Evolutionary conservation across 129 eudicot genomes (phyloP).

Genomic region (Sambucus nigra): DNA sequence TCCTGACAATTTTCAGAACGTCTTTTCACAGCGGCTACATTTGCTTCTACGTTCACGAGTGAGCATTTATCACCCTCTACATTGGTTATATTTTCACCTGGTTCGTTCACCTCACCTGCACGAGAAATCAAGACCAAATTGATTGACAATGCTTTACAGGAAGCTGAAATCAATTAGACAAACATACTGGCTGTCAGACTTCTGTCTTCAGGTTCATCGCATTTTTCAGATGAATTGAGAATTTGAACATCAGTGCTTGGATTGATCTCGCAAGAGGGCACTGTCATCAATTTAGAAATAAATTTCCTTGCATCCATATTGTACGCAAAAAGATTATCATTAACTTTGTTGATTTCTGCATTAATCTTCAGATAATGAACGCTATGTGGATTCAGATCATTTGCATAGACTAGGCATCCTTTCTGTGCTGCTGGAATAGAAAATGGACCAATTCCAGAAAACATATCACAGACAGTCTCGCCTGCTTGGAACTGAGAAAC

Average conservation of each 20-base stretch:
- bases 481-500: constrained; percentile 65
- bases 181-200: constrained; percentile 23
- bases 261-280: constrained; percentile 33
- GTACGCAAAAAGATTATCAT: constrained; percentile 39
- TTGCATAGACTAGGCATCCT: constrained; percentile 87
- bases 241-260: constrained; percentile 16
- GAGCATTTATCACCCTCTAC: constrained; percentile 17
- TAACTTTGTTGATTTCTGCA: constrained; percentile 78
- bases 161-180: not conserved
- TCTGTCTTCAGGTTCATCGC: constrained; percentile 16
- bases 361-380: constrained; percentile 63
- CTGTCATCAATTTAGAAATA: constrained; percentile 53
- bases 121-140: constrained; percentile 4
- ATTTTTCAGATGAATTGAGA: constrained; percentile 18
- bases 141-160: not conserved
- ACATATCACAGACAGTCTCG: constrained; percentile 86
- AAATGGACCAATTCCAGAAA: constrained; percentile 98
- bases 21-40: constrained; percentile 27
- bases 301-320: constrained; percentile 87
- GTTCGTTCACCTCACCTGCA: constrained; percentile 15
- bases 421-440: constrained; percentile 96
- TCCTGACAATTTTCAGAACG: constrained; percentile 30
- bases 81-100: constrained; percentile 13
- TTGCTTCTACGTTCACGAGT: constrained; percentile 15
- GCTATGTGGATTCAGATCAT: constrained; percentile 94